These are phyloP conservation scores for Hypholoma sublateritium DNA, from an alignment of 768 basidiomycete genomes.

Conservation along the genomic window DNA sequence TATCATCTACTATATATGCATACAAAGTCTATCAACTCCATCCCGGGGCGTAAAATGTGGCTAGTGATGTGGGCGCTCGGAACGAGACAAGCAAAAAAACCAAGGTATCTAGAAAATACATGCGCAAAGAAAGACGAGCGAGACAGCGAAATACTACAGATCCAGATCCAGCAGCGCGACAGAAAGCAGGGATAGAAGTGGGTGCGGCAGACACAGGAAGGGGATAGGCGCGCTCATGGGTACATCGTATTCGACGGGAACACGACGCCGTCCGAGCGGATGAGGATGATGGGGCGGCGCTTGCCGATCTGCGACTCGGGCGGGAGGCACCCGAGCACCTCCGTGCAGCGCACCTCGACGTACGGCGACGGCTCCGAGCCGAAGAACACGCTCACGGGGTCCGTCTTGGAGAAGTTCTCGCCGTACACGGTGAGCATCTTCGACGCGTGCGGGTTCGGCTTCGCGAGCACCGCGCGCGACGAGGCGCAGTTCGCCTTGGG, in stretches of 20 bases:
- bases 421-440: conserved; percentile 88
- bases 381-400: conserved; percentile 83
- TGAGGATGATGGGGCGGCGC: conserved; percentile 78
- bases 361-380: conserved; percentile 85
- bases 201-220: conserved; percentile 10
- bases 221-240: conserved; percentile 46
- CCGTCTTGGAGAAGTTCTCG: conserved; percentile 83
- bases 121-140: conserved; percentile 15
- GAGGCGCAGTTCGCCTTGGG: conserved; percentile 71
- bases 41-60: background rate
- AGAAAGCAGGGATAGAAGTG: conserved; percentile 14
- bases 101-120: conserved; percentile 25
- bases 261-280: conserved; percentile 83
- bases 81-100: conserved; percentile 9
- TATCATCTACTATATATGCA: conserved; percentile 3
- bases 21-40: conserved; percentile 6
- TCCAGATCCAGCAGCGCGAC: conserved; percentile 28
- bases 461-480: conserved; percentile 67
- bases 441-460: conserved; percentile 74
- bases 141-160: conserved; percentile 18
- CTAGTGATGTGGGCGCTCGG: conserved; percentile 16
- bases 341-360: conserved; percentile 84
- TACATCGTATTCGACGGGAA: conserved; percentile 84
- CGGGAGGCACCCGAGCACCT: conserved; percentile 81
- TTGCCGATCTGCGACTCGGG: conserved; percentile 66